Percentiles rank a stretch among this genome's conserved stretches.
Evolutionary conservation across 2,329 filamentous ascomycete genomes (phyloP).

Genomic region (Periconia macrospinosa): DNA sequence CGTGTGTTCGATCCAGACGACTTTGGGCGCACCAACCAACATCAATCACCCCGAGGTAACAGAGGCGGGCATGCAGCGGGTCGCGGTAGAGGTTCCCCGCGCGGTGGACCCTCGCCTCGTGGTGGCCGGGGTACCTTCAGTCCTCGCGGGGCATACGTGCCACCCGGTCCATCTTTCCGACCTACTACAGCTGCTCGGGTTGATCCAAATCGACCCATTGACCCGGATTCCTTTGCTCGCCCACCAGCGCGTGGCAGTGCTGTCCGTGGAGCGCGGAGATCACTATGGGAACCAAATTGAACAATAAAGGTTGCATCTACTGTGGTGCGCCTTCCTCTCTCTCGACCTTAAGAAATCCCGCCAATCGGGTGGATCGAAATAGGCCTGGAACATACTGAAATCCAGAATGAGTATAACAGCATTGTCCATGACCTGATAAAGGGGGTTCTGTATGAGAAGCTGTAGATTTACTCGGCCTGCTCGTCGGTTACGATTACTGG

Average conservation of each 20-base stretch:
- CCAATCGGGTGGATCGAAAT: background rate
- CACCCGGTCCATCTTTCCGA: constrained; percentile 30
- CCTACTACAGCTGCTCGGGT: constrained; percentile 26
- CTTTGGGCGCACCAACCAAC: constrained; percentile 45
- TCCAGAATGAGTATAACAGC: background rate
- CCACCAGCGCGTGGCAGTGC: constrained; percentile 32
- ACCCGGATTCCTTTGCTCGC: constrained; percentile 44
- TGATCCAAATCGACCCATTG: constrained; percentile 42
- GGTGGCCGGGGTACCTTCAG: constrained; percentile 34
- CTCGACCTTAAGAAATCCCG: background rate
- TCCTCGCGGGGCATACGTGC: constrained; percentile 33
- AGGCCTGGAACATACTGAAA: background rate
- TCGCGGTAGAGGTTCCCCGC: constrained; percentile 19
- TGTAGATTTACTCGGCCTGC: background rate
- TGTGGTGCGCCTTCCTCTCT: background rate
- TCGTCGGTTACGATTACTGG: background rate
- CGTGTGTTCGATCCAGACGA: constrained; percentile 53
- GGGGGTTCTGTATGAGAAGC: background rate
- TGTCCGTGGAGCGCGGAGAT: constrained; percentile 37
- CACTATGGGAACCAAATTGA: constrained; percentile 46
- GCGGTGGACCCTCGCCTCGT: constrained; percentile 21
- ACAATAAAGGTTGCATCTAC: background rate
- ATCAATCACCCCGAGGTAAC: constrained; percentile 34
- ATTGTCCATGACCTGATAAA: background rate
- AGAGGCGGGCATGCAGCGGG: constrained; percentile 32